Base-by-base conservation (phyloP, 2,329 filamentous ascomycete species). In the Thielaviopsis punctulata region DNA sequence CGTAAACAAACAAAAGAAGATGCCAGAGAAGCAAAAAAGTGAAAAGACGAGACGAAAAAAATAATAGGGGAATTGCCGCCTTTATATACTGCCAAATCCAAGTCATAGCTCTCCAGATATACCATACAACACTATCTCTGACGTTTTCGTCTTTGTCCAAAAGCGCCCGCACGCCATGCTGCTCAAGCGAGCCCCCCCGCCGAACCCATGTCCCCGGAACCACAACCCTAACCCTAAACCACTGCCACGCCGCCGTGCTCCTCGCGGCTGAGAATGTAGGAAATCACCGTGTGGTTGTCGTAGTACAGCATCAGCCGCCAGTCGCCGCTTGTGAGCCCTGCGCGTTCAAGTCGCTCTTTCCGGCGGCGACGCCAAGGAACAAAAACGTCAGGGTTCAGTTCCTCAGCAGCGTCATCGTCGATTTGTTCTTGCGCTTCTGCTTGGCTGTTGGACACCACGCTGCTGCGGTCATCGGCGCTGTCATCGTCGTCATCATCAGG, bases 241-340 rank as follows among this genome's bases (percentile, higher is more conserved):
- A n/a, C n/a, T n/a, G n/a, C n/a, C n/a, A n/a, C n/a, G n/a, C 48
- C 21, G 15, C 36, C 45, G 18, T 62, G 58, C 53, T 63, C 62
- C 45, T 68, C 64, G 23, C 73, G 67, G 45, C 65, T 69, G 51
- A 87, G 64, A 62, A 86, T 80, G 65, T 87, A 89, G 54, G 75
- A 80, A 57, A 86, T 61, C 24, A 89, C 73, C 1, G 76, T 75
- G 59, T 85, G 79, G 63, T 87, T 79, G 54, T 73, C 73, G 62
- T 82, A 89, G 62, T 85, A 79, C 63, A 89, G 65, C 62, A 90
- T 74, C 53, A 90, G 58, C 54, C 82, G 69, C 72, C 81, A 88
- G 53, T 76, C 70, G 57, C 69, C 68, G 55, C 68, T 63, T 27
- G 61, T 56, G 2, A 7, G 33, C 1, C 48, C 48, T 22, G 21